Evolutionary conservation across 2,329 filamentous ascomycete species (phyloP).

Genomic region (Clarireedia hainanense): DNA sequence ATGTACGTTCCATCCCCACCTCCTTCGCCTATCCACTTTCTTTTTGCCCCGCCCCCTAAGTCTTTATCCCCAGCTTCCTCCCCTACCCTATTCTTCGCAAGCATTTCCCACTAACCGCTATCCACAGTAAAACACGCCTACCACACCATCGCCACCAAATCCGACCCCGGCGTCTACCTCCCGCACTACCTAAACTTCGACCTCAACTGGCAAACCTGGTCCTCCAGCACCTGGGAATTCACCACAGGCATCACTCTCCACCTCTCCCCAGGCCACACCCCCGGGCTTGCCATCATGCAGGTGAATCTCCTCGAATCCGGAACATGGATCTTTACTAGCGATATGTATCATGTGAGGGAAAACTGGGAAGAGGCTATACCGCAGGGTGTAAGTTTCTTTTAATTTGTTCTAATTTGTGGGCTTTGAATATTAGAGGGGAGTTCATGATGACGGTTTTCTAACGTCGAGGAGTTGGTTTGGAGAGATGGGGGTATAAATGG

Average conservation of each 20-base stretch:
- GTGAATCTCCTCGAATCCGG: conserved; percentile 16
- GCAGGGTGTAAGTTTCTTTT: conserved; percentile 22
- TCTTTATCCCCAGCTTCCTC: neutral
- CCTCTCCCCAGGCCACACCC: conserved; percentile 12
- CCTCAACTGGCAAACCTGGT: conserved; percentile 34
- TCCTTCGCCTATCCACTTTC: neutral
- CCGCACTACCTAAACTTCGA: conserved; percentile 27
- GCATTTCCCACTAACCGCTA: too few relatives aligned
- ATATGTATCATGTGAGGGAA: conserved; percentile 34
- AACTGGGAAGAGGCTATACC: conserved; percentile 31
- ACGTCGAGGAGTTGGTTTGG: neutral
- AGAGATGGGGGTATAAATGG: neutral
- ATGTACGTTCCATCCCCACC: neutral
- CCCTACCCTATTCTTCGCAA: neutral
- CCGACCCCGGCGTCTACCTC: conserved; percentile 32
- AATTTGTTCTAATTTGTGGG: neutral
- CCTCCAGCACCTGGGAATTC: conserved; percentile 29
- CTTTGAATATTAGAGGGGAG: neutral
- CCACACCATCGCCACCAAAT: conserved; percentile 33
- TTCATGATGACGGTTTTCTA: neutral
- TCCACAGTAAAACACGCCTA: conserved; percentile 33
- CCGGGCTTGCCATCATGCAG: conserved; percentile 10
- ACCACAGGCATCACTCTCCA: conserved; percentile 28
- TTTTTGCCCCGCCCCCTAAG: too few relatives aligned
- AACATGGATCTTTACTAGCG: conserved; percentile 34